Base-by-base conservation (phyloP, 352 stramenopile species). In the Phytophthora rubi region DNA sequence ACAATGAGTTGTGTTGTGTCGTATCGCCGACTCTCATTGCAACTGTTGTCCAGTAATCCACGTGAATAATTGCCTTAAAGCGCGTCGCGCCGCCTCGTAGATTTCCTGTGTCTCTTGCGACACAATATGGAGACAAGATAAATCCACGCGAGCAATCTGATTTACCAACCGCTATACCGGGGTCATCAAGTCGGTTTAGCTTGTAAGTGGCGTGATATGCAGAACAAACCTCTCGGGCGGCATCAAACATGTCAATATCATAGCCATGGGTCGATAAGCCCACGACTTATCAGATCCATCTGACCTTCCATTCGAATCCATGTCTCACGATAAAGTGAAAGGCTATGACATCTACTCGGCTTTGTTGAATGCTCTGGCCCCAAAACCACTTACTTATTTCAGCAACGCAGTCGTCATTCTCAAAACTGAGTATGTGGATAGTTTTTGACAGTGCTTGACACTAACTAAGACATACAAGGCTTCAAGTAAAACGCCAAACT, bases 371-470 rank as follows among this genome's bases (percentile, higher is more conserved):
- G 54, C 54, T 4, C 16, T 45, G 7, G 2, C 57, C 18, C 4
- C 53, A 53, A 59, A 1, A n/a, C 16, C 39, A 47, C 39, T 47
- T 47, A 18, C 32, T 56, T 3, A 70, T 37, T 1, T 59, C 56
- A 2, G 55, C 10, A 5, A 70, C 33, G 6, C 55, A 23, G 12
- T 70, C 63, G 12, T 70, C 23, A 15, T 65, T 64, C 2, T 59
- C 12, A 0, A 0, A 65, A 18, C 4, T 65, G 6, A 2, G 48
- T 61, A 0, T 52, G 53, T 1, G 30, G 8, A 44, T 68, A 62
- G 56, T 60, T 32, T 16, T 65, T 71, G 1, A 71, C 37, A 61
- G 37, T 71, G 59, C 12, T 65, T 37, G 4, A 57, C 55, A 3
- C 23, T 28, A 8, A 18, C 44, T 3, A 65, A 28, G 0, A 2